phyloP scores from a whole-genome alignment of 2,329 filamentous ascomycete species.

The Coniochaeta sp. region DNA sequence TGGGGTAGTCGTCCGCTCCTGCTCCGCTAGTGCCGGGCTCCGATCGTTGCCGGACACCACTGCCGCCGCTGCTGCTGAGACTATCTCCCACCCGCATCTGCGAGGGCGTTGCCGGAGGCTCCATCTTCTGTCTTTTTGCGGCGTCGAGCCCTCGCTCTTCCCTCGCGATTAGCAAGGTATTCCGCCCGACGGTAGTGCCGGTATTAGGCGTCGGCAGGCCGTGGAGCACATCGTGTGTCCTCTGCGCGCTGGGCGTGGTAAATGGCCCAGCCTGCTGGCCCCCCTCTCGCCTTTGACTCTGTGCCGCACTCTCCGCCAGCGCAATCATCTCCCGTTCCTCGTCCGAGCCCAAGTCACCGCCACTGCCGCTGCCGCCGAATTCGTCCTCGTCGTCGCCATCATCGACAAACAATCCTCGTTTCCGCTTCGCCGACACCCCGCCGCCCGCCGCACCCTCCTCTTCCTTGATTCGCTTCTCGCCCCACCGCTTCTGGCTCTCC shows the following conservation, averaged over 20 bases:
- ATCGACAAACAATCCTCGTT: conserved; percentile 13
- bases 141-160: conserved; percentile 6
- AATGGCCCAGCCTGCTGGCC: conserved; percentile 3
- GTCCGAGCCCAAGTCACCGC: conserved; percentile 23
- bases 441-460: neutral
- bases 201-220: conserved; percentile 23
- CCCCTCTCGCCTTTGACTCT: conserved; percentile 13
- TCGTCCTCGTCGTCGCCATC: conserved; percentile 16
- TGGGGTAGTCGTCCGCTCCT: conserved; percentile 21
- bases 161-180: conserved; percentile 6
- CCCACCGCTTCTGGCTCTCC: conserved; percentile 3
- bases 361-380: neutral
- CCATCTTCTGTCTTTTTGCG: conserved; percentile 5
- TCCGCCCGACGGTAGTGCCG: neutral
- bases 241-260: conserved; percentile 18
- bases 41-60: neutral
- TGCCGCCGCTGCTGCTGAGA: neutral
- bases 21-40: neutral
- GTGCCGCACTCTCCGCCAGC: conserved; percentile 27
- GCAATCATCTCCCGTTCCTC: conserved; percentile 28
- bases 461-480: neutral
- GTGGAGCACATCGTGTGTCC: conserved; percentile 12
- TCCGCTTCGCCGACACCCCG: conserved; percentile 18
- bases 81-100: neutral
- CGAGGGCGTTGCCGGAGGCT: neutral